Conservation (phyloP, 106 monocot genomes). For the Dendrobium huoshanense region DNA sequence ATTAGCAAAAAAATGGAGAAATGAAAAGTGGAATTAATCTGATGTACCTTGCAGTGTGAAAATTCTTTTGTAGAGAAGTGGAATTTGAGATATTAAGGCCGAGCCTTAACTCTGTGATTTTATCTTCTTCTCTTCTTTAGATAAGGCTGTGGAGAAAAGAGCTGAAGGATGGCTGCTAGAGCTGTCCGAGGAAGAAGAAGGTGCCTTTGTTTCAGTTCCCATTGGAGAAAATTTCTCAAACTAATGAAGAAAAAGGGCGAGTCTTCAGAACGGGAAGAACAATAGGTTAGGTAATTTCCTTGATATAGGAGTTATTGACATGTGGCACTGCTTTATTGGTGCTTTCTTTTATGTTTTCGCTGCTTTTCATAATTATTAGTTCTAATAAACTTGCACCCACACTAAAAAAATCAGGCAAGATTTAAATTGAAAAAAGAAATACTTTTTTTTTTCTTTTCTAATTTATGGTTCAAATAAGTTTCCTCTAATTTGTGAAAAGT, state of each 20-base stretch:
- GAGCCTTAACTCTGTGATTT: constrained; percentile 1
- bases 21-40: neutral
- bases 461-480: no score
- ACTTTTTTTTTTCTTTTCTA: no score
- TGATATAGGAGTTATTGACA: neutral
- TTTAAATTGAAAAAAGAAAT: no score
- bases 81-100: neutral
- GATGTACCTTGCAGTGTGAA: neutral
- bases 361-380: no score
- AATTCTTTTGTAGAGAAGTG: neutral
- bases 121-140: neutral
- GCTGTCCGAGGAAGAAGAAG: neutral
- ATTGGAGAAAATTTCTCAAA: neutral
- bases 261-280: neutral
- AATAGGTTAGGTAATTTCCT: neutral
- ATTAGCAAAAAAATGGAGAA: neutral
- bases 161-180: neutral
- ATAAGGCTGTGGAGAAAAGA: neutral
- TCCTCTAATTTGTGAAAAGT: no score
- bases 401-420: no score
- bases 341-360: no score
- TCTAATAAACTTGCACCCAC: no score
- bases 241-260: neutral
- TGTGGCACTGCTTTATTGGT: neutral
- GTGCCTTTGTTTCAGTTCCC: neutral